Evolutionary conservation across 495 filamentous ascomycete species (phyloP), one percentile per base, ranked within the genome.

Genomic region (Glonium stellatum): DNA sequence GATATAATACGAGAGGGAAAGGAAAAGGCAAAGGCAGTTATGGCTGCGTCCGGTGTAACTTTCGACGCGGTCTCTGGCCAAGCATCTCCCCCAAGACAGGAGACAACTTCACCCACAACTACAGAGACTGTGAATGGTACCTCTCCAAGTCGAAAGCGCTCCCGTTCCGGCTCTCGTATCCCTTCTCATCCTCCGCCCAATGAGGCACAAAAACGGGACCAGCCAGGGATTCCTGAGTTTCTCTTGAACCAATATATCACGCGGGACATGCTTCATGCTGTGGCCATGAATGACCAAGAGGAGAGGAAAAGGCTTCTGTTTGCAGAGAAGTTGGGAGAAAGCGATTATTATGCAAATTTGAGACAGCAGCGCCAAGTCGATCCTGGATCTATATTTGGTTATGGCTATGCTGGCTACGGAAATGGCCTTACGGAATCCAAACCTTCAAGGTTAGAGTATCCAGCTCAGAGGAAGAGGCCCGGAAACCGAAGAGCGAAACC

Each of bases 371-470:
- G 78, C 42, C 72, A 78, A 36, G 58, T 69, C 49, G 78, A 86
- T 66, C 85, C 86, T 11, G 84, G 76, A 34, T 77, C 77, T 1
- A 70, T 89, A 18, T 88, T 83, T 68, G 93, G 93, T 42, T 77
- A 85, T 57, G 93, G 93, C 54, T 98, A 95, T 70, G 83, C 80
- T 69, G 95, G 92, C 42, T 95, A 89, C 71, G 93, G 90, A 39
- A 98, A 97, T 71, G 83, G 85, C 27, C 79, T 78, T 58, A 96
- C 90, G 19, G 89, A 96, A 68, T 75, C 76, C 50, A 77, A 73
- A 56, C 70, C 72, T 13, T 69, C 72, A 55, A 72, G 77, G 59
- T 70, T 97, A 39, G 71, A 92, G 56, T 97, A 97, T 74, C 91
- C 90, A 31, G 68, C 74, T 25, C 78, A 86, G 55, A 85, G 86